Evolutionary conservation across 441 rosid genomes (phyloP), one percentile per base, ranked within the genome.

Genomic region (Metrosideros polymorpha): DNA sequence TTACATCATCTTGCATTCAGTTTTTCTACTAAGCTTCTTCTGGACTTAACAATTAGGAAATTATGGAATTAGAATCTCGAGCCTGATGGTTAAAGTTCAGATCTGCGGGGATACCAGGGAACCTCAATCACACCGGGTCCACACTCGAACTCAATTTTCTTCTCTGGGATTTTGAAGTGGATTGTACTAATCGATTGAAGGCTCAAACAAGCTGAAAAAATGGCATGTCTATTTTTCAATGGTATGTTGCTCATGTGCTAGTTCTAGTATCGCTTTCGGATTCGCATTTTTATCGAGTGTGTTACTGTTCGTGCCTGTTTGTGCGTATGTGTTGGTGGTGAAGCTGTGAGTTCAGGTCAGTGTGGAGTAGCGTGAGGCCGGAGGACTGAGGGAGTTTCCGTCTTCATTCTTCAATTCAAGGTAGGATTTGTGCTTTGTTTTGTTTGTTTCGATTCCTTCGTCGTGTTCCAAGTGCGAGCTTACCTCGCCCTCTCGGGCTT

Each of bases 151-250:
- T 61, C 3, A 1, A 1, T 14, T 15, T 32, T 15, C 39, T 15
- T 61, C 6, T 19, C 12, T 3, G 71, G 29, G 39, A 32, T 61
- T 61, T 61, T 17, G 39, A 22, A 5, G 19, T 17, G 71, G 39
- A 17, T 30, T 15, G 3, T 61, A 0, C 71, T 32, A 32, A 61
- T 61, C 71, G 19, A 30, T 29, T 61, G 71, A 29, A 29, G 71
- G 22, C 39, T 8, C 39, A 29, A 50, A 50, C 52, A 5, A 5
- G 0, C 71, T 61, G 15, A 61, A 32, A 30, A 61, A 14, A 61
- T 61, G 7, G 71, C 0, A 18, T 29, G 39, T 0, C 30, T 0
- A 30, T 57, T 30, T 56, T 56, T 2, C 30, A 27, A 15, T 15
- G 0, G 30, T 12, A 27, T 5, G 30, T 56, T 7, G 61, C 61